These are phyloP conservation scores for Trametes cingulata DNA, from an alignment of 768 basidiomycete species.

Conservation along the genomic window DNA sequence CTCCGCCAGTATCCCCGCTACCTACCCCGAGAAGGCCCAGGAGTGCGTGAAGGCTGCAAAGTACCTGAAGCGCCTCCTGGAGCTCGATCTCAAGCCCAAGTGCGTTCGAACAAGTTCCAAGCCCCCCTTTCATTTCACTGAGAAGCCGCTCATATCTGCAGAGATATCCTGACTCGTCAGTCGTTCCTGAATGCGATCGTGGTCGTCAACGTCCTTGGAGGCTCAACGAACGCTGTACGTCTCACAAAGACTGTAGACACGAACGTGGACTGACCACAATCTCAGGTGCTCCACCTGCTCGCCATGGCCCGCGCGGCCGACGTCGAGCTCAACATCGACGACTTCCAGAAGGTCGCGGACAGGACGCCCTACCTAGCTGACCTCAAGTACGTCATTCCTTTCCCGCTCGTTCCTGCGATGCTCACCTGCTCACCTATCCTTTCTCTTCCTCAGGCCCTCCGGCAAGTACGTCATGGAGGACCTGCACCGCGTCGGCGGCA, in stretches of 20 bases:
- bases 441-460: slow-evolving; percentile 55
- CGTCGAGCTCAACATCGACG: slow-evolving; percentile 73
- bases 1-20: slow-evolving; percentile 76
- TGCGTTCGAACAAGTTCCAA: slow-evolving; percentile 23
- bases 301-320: slow-evolving; percentile 86
- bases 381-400: slow-evolving; percentile 53
- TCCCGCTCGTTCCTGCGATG: too few species aligned
- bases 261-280: background rate
- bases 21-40: slow-evolving; percentile 74
- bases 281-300: slow-evolving; percentile 78
- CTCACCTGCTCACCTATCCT: background rate
- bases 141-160: too few species aligned
- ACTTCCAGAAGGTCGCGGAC: slow-evolving; percentile 81
- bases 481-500: slow-evolving; percentile 81
- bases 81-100: slow-evolving; percentile 81
- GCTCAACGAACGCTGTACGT: slow-evolving; percentile 83
- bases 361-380: slow-evolving; percentile 85
- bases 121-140: background rate
- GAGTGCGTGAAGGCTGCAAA: slow-evolving; percentile 80
- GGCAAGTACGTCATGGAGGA: slow-evolving; percentile 92
- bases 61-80: slow-evolving; percentile 74
- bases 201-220: slow-evolving; percentile 77
- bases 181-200: slow-evolving; percentile 85
- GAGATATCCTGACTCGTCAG: slow-evolving; percentile 66
- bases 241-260: background rate